phyloP scores from a whole-genome alignment of 2,329 filamentous ascomycete genomes.

The Phaeosphaeria sp. region DNA sequence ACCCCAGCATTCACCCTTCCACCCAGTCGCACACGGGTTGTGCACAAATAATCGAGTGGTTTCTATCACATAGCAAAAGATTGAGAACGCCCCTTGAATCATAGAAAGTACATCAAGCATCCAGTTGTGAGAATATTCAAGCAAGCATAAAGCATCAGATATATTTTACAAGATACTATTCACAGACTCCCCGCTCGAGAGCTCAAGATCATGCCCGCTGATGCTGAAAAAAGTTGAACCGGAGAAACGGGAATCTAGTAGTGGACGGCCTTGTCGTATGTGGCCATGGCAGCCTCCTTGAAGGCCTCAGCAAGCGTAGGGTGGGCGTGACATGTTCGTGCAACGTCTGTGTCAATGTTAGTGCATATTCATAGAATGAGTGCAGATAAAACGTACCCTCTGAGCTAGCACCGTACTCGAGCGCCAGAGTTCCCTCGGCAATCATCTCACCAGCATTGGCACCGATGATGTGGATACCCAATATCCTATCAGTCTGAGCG shows the following conservation, averaged over 20 bases:
- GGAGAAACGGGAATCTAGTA: conserved; percentile 62
- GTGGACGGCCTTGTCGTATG: conserved; percentile 94
- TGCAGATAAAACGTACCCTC: conserved; percentile 72
- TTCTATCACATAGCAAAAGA: background rate
- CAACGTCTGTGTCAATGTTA: conserved; percentile 42
- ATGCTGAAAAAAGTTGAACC: conserved; percentile 38
- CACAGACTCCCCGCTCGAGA: conserved; percentile 47
- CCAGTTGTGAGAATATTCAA: conserved; percentile 1
- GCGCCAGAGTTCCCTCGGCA: conserved; percentile 90
- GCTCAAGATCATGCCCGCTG: conserved; percentile 43
- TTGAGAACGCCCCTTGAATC: background rate
- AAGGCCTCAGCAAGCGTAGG: conserved; percentile 96
- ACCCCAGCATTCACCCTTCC: background rate
- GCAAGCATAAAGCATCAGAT: conserved; percentile 40
- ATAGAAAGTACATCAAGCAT: background rate
- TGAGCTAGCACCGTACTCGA: conserved; percentile 94
- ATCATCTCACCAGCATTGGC: conserved; percentile 99
- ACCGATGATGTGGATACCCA: conserved; percentile 96
- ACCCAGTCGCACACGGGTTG: background rate
- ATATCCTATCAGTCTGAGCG: conserved; percentile 92
- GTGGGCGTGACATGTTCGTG: conserved; percentile 92
- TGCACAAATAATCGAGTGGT: background rate
- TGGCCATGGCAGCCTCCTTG: conserved; percentile 99
- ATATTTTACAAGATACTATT: conserved; percentile 51
- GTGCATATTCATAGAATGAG: background rate